Conservation (phyloP, 805 yeast species). For the Pichia nakasei region DNA sequence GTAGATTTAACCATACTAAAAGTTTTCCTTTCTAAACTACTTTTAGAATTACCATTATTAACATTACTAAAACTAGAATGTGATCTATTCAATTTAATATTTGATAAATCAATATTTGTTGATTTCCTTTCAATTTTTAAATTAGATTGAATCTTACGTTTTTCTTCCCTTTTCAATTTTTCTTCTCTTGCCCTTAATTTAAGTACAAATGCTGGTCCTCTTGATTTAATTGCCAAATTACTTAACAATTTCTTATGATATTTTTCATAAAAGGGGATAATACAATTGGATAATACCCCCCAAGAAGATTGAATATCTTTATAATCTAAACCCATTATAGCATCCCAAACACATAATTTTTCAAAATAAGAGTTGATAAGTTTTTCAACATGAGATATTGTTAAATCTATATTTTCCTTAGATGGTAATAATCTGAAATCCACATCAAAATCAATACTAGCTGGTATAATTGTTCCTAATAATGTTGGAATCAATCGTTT, state of each 20-base stretch:
- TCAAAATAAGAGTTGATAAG: constrained; percentile 21
- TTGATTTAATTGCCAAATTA: constrained; percentile 20
- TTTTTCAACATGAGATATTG: background rate
- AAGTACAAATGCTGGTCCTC: constrained; percentile 21
- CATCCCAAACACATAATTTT: constrained; percentile 27
- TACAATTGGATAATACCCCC: constrained; percentile 19
- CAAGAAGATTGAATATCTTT: constrained; percentile 22
- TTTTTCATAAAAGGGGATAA: constrained; percentile 25
- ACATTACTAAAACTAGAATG: constrained; percentile 14
- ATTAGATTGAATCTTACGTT: background rate
- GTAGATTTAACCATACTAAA: constrained; percentile 24
- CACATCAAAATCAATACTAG: constrained; percentile 18
- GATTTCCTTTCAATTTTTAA: background rate
- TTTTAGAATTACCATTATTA: constrained; percentile 5
- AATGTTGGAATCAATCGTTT: constrained; percentile 27
- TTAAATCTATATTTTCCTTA: background rate
- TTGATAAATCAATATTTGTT: constrained; percentile 11
- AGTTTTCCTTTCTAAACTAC: constrained; percentile 23
- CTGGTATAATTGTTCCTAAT: constrained; percentile 23
- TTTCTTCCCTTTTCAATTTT: constrained; percentile 3
- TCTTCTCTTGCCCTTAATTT: constrained; percentile 8
- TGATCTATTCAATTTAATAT: constrained; percentile 17
- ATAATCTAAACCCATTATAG: constrained; percentile 20
- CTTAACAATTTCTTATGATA: constrained; percentile 19
- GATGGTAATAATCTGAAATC: constrained; percentile 16